Conservation (phyloP, 2,329 filamentous ascomycete genomes). For the Trichoderma cornu-damae region DNA sequence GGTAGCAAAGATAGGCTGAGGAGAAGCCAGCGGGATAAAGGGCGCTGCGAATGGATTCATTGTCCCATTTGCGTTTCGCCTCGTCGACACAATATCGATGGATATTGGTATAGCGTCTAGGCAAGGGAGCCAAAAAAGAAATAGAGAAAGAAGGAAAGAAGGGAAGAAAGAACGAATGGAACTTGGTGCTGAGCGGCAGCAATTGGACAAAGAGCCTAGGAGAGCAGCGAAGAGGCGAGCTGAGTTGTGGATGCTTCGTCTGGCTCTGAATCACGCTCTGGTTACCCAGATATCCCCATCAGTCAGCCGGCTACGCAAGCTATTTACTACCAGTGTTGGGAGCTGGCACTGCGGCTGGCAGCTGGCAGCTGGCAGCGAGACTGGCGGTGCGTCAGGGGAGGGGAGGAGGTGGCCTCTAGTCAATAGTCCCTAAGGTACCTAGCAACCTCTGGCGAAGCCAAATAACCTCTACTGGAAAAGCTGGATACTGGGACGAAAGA, state of each 20-base stretch:
- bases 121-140: neutral
- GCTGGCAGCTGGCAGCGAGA: conserved; percentile 1
- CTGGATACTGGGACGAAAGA: too few species aligned
- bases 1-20: conserved; percentile 1
- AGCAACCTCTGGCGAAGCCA: too few species aligned
- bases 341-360: neutral
- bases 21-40: conserved; percentile 24
- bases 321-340: neutral
- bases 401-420: neutral
- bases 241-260: neutral
- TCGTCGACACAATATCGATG: neutral
- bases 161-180: neutral
- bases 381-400: neutral
- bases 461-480: too few species aligned
- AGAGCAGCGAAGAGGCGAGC: neutral
- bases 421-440: too few species aligned
- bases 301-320: neutral
- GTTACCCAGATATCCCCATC: neutral
- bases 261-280: neutral
- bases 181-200: neutral
- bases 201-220: neutral
- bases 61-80: conserved; percentile 21
- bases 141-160: too few species aligned
- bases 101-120: neutral
- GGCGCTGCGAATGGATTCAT: conserved; percentile 31